These are phyloP conservation scores for Oenanthe javanica DNA, from an alignment of 140 eudicot species.

Conservation along the genomic window DNA sequence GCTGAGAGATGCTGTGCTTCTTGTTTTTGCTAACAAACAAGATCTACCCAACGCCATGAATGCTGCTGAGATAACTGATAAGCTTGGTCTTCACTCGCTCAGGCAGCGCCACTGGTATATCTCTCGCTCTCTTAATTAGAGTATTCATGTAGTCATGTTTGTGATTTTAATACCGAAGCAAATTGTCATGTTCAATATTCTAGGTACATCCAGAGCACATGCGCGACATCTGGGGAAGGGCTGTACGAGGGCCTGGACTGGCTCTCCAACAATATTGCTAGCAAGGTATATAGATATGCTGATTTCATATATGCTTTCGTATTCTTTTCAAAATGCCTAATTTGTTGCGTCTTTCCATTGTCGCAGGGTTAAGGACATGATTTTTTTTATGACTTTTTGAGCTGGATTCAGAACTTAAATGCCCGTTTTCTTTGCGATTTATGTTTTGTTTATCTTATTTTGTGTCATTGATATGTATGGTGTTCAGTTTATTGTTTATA, in stretches of 20 bases:
- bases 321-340: no score
- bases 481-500: neutral
- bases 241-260: no score
- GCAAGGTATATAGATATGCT: no score
- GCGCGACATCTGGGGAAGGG: constrained; percentile 16
- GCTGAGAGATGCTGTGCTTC: constrained; percentile 16
- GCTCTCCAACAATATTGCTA: no score
- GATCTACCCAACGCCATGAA: constrained; percentile 19
- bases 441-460: neutral
- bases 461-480: neutral
- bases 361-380: neutral
- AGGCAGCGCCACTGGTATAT: constrained; percentile 17
- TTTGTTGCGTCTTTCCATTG: no score
- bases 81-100: constrained; percentile 17
- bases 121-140: neutral
- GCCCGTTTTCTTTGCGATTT: neutral
- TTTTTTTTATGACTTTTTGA: neutral
- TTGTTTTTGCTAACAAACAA: constrained; percentile 18
- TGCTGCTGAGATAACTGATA: constrained; percentile 16
- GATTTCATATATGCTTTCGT: no score
- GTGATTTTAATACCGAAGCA: neutral
- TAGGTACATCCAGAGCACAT: neutral
- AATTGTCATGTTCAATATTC: no score
- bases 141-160: neutral
- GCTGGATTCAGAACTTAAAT: neutral